phyloP scores from a whole-genome alignment of 2,329 filamentous ascomycete species.

The Domatiomyces globalis region DNA sequence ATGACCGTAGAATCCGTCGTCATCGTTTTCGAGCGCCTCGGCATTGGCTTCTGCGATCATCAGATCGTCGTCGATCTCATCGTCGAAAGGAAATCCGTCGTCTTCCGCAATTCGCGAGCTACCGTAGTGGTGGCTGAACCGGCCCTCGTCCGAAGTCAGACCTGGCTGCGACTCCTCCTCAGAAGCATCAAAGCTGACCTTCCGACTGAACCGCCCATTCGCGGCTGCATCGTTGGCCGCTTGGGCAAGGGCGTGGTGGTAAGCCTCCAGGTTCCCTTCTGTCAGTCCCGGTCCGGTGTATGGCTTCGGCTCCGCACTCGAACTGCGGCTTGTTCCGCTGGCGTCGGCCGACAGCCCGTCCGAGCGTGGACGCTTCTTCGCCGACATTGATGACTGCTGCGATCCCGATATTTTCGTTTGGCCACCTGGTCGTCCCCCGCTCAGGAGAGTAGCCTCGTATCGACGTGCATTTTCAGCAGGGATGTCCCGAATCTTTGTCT shows the following conservation, averaged over 20 bases:
- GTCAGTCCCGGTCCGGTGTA: slow-evolving; percentile 26
- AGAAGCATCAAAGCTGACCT: slow-evolving; percentile 36
- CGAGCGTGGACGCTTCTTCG: neutral
- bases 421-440: neutral
- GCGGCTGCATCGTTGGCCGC: slow-evolving; percentile 64
- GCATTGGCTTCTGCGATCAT: slow-evolving; percentile 94
- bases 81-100: slow-evolving; percentile 42
- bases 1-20: slow-evolving; percentile 85
- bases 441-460: slow-evolving; percentile 11
- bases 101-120: slow-evolving; percentile 27
- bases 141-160: slow-evolving; percentile 37
- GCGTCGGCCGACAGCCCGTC: neutral
- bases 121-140: slow-evolving; percentile 33
- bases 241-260: slow-evolving; percentile 72
- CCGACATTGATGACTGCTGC: neutral
- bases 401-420: slow-evolving; percentile 3
- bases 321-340: neutral
- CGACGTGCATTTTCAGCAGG: slow-evolving; percentile 16
- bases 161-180: slow-evolving; percentile 28
- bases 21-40: slow-evolving; percentile 79
- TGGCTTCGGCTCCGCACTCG: slow-evolving; percentile 1
- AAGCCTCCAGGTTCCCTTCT: slow-evolving; percentile 50
- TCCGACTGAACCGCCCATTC: slow-evolving; percentile 59
- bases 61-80: slow-evolving; percentile 65
- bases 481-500: slow-evolving; percentile 24